These are phyloP conservation scores for Ulota crispa DNA, from an alignment of 225 moss, liverwort and hornwort genomes.

Conservation along the genomic window DNA sequence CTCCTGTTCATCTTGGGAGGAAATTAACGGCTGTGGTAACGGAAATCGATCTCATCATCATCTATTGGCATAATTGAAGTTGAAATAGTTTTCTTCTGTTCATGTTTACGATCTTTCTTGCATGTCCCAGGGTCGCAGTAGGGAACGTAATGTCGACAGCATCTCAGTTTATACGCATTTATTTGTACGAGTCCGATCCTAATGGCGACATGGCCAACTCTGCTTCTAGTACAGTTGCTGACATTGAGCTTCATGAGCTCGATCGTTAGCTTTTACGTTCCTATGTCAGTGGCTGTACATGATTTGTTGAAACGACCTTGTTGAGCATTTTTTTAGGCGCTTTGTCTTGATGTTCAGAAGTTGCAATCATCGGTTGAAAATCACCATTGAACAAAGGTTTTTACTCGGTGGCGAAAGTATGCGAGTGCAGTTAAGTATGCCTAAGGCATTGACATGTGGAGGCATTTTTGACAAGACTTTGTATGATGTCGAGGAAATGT, in stretches of 20 bases:
- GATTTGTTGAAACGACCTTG: not conserved
- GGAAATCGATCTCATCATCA: not conserved
- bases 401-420: not conserved
- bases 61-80: not conserved
- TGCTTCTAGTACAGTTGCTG: not conserved
- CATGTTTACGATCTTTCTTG: not conserved
- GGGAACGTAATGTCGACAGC: not conserved
- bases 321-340: not conserved
- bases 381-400: not conserved
- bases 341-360: not conserved
- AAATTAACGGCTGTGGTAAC: constrained; percentile 14
- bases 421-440: not conserved
- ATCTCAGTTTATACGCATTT: no score
- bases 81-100: not conserved
- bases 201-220: not conserved
- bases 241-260: not conserved
- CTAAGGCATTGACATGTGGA: not conserved
- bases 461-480: no score
- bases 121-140: not conserved
- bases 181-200: not conserved
- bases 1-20: constrained; percentile 6
- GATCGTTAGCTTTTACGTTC: not conserved
- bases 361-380: not conserved
- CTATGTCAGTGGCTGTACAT: not conserved
- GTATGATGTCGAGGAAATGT: not conserved